Evolutionary conservation across 2,329 filamentous ascomycete genomes (phyloP), one percentile per base, ranked within the genome.

Genomic region (Xylaria sp.): DNA sequence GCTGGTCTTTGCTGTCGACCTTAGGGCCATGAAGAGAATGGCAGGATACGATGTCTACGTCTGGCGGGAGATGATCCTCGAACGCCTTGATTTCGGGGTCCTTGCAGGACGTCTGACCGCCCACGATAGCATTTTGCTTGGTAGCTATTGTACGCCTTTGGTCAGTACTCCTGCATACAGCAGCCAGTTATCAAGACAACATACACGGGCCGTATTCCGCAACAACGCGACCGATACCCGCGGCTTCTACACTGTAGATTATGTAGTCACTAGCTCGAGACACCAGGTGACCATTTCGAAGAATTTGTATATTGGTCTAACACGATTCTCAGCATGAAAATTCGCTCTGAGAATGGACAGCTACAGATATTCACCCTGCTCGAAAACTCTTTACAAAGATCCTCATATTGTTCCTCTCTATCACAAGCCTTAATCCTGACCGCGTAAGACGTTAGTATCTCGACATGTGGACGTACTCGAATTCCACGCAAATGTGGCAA

Each of bases 81-180:
- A 99, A 97, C 3, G 96, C 95, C 42, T 89, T 90, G 76, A 99
- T 96, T 81, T 99, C 96, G 23, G 96, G 96, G 58, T 93, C 94
- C 82, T 99, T 99, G 86, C 96, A 99, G 0, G 96, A 98, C 0
- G 96, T 99, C 80, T 99, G 96, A 9, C 96, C 96, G 68, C 96
- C 97, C 26, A 99, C 96, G 71, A 99, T 97, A 72, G 96, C 96
- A 72, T 93, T 92, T 77, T 96, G 87, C 80, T 97, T 98, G 66
- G 96, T 99, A 73, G 96, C 94, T 97, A 78, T 69, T 71, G 6
- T 46, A 36, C 23, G 11, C 49, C 61, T 69, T 38, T 59, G 59
- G 44, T 65, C 65, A 65, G 67, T 38, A 42, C 31, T 44, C 20
- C 48, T 44, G 9, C 17, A 40, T 9, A 13, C 17, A 42, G 48